A percentile compares a stretch with the other conserved stretches of the same genome.
These are phyloP conservation scores for Tuber magnatum DNA, from an alignment of 495 filamentous ascomycete genomes.

Conservation along the genomic window DNA sequence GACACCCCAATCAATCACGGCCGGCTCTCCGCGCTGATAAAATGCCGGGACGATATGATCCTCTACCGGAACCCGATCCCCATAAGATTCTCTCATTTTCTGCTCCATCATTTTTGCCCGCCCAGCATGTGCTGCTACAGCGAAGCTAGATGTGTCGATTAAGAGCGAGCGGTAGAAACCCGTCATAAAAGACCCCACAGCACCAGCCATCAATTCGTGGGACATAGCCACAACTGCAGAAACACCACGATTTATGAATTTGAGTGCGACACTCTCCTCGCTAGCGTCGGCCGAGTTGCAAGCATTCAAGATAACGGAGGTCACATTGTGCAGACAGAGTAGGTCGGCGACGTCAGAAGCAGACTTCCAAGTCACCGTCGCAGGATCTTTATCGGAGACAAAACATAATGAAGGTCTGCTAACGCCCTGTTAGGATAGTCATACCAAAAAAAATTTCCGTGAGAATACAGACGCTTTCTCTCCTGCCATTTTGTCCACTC, in stretches of 20 bases:
- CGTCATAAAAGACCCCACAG: constrained; percentile 20
- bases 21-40: constrained; percentile 17
- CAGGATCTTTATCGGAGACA: constrained; percentile 18
- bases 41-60: constrained; percentile 23
- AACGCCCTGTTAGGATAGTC: background rate
- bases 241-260: constrained; percentile 12
- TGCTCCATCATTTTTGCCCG: constrained; percentile 17
- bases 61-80: constrained; percentile 13
- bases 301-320: constrained; percentile 22
- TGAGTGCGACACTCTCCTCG: constrained; percentile 17
- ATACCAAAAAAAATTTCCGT: background rate
- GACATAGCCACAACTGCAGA: constrained; percentile 23
- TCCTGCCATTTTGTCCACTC: constrained; percentile 6
- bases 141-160: constrained; percentile 15
- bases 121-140: constrained; percentile 16
- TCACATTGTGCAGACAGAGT: constrained; percentile 10
- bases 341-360: constrained; percentile 19
- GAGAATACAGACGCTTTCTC: background rate
- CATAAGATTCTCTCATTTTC: constrained; percentile 16
- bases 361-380: constrained; percentile 17
- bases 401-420: constrained; percentile 7
- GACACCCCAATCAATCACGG: background rate
- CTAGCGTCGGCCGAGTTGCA: constrained; percentile 9
- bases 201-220: constrained; percentile 12
- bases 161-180: constrained; percentile 21